Evolutionary conservation across 768 basidiomycete genomes (phyloP).

Genomic region (Leccinum obscurum): DNA sequence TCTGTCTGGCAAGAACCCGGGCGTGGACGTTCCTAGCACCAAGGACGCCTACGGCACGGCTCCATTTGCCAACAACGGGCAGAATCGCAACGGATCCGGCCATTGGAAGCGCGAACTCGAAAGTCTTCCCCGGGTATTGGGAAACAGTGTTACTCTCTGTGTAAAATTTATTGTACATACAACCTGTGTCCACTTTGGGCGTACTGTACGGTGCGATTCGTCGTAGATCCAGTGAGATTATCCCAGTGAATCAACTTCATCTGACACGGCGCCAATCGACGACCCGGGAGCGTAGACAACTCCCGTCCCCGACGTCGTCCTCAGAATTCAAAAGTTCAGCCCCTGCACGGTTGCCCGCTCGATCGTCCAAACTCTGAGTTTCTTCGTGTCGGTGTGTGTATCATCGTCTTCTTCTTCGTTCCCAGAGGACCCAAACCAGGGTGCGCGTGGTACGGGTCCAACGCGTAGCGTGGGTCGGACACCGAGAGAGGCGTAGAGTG

Average conservation of each 20-base stretch:
- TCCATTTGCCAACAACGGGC: conserved; percentile 47
- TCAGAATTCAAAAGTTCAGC: conserved; percentile 15
- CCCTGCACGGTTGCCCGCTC: conserved; percentile 17
- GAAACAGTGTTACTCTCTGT: neutral
- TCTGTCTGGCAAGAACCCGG: conserved; percentile 57
- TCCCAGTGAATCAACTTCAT: too few species aligned
- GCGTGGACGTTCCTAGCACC: conserved; percentile 82
- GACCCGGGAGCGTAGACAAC: too few species aligned
- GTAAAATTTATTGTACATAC: neutral
- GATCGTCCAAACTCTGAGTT: conserved; percentile 8
- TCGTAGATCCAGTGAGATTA: too few species aligned
- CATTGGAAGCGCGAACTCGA: conserved; percentile 9
- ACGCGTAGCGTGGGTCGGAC: conserved; percentile 50
- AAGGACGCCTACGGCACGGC: conserved; percentile 60
- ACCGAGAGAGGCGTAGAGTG: conserved; percentile 80
- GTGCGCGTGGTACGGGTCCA: neutral
- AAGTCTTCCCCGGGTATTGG: neutral
- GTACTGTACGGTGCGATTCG: too few species aligned
- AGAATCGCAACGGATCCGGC: conserved; percentile 14
- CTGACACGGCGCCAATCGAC: too few species aligned
- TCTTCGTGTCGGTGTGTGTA: neutral
- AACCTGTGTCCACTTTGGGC: neutral
- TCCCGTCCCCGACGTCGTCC: neutral
- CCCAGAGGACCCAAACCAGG: neutral
- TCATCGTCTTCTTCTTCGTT: neutral